Percentiles rank a stretch among this genome's conserved stretches.
phyloP scores from a whole-genome alignment of 768 basidiomycete genomes.

The Suillus hirtellus region DNA sequence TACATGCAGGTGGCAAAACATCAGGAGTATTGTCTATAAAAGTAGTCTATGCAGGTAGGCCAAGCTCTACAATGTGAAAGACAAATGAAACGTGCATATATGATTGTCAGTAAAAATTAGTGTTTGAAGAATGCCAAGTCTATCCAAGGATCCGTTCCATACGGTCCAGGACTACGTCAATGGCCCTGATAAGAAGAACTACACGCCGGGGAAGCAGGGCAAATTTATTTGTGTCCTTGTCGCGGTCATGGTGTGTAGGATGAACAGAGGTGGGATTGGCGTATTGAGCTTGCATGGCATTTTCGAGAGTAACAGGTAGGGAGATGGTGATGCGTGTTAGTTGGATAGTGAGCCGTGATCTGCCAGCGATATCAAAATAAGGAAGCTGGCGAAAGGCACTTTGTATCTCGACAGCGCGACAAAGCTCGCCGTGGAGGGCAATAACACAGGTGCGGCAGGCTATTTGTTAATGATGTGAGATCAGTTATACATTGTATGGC shows the following conservation, averaged over 20 bases:
- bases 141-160: conserved; percentile 57
- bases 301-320: conserved; percentile 73
- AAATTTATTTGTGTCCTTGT: conserved; percentile 21
- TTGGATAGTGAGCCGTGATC: conserved; percentile 74
- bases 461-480: conserved; percentile 28
- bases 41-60: background rate
- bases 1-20: background rate
- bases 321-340: conserved; percentile 75
- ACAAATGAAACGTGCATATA: background rate
- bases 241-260: conserved; percentile 21
- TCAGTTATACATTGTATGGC: background rate
- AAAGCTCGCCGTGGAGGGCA: conserved; percentile 69
- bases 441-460: conserved; percentile 78
- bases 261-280: conserved; percentile 13
- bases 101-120: background rate
- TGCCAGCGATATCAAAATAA: conserved; percentile 75
- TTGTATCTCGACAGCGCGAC: conserved; percentile 81
- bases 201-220: conserved; percentile 57
- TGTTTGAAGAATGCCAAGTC: conserved; percentile 3
- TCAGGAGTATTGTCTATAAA: background rate
- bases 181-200: conserved; percentile 58
- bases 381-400: conserved; percentile 72
- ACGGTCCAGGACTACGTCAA: conserved; percentile 62
- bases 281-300: conserved; percentile 55
- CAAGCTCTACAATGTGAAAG: background rate